Conservation (phyloP, 2,329 filamentous ascomycete genomes). For the Talaromyces sp. region DNA sequence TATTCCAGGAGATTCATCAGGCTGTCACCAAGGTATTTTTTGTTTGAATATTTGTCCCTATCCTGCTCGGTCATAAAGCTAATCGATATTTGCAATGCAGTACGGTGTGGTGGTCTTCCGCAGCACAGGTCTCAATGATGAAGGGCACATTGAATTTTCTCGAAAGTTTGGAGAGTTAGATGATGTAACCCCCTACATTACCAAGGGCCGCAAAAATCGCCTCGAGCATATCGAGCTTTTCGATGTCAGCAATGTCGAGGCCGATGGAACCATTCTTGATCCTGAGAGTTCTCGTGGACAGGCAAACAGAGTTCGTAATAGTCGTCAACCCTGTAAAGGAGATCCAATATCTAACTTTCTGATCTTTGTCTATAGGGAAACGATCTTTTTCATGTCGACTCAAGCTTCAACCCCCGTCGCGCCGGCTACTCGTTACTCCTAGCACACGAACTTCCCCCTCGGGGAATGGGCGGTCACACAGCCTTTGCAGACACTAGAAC, state of each 20-base stretch:
- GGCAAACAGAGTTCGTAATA: constrained; percentile 33
- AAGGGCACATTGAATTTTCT: constrained; percentile 55
- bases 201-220: constrained; percentile 50
- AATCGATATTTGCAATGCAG: constrained; percentile 37
- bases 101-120: constrained; percentile 59
- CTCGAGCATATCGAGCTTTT: constrained; percentile 58
- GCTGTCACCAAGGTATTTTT: constrained; percentile 37
- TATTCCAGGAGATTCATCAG: constrained; percentile 39
- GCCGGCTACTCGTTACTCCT: constrained; percentile 57
- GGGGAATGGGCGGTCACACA: not conserved
- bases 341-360: not conserved
- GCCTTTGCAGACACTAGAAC: constrained; percentile 54
- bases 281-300: constrained; percentile 5
- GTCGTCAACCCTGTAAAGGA: constrained; percentile 15
- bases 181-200: constrained; percentile 55
- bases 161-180: constrained; percentile 59
- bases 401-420: constrained; percentile 59
- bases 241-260: constrained; percentile 60
- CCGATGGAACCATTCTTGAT: constrained; percentile 41
- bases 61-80: too few species aligned
- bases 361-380: constrained; percentile 45
- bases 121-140: constrained; percentile 55
- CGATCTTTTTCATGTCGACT: constrained; percentile 59
- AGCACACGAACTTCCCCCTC: constrained; percentile 54
- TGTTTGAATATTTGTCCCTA: not conserved